Conservation (phyloP, 228 moss, liverwort and hornwort species). For the Sphagnum magellanicum region DNA sequence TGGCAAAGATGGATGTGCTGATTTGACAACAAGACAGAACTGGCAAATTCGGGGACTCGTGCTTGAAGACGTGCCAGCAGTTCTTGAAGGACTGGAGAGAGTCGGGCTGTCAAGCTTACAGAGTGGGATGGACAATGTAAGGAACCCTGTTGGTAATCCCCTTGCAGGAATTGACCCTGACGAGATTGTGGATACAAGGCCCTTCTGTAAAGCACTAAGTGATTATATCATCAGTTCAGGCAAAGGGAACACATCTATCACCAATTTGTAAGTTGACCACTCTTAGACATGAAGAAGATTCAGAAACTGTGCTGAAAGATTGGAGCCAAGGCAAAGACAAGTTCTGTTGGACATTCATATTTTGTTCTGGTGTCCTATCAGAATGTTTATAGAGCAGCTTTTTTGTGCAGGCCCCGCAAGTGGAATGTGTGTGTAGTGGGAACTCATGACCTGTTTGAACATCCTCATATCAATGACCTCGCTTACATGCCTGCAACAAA, state of each 20-base stretch:
- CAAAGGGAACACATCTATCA: constrained; percentile 59
- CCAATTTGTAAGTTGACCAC: constrained; percentile 50
- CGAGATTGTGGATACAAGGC: constrained; percentile 75
- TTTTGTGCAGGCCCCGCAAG: constrained; percentile 56
- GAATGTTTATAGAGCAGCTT: not conserved
- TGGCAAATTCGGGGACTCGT: constrained; percentile 89
- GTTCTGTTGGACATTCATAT: not conserved
- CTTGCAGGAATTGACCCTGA: constrained; percentile 84
- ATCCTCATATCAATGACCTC: constrained; percentile 95
- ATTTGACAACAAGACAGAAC: constrained; percentile 86
- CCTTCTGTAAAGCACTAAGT: constrained; percentile 49
- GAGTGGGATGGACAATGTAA: constrained; percentile 92
- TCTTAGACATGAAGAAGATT: not conserved
- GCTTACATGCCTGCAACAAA: constrained; percentile 84
- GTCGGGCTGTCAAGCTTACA: constrained; percentile 69
- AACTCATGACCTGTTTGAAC: constrained; percentile 84
- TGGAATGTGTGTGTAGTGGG: constrained; percentile 92
- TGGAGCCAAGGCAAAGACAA: not conserved
- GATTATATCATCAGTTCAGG: constrained; percentile 50
- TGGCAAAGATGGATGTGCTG: constrained; percentile 79
- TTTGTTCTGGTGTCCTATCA: not conserved
- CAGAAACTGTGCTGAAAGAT: too few species aligned
- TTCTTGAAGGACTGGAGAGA: constrained; percentile 46
- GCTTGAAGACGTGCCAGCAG: constrained; percentile 63
- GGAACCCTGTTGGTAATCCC: constrained; percentile 81